Evolutionary conservation across 306 rosid genomes (phyloP).

Genomic region (Gleditsia sinensis): DNA sequence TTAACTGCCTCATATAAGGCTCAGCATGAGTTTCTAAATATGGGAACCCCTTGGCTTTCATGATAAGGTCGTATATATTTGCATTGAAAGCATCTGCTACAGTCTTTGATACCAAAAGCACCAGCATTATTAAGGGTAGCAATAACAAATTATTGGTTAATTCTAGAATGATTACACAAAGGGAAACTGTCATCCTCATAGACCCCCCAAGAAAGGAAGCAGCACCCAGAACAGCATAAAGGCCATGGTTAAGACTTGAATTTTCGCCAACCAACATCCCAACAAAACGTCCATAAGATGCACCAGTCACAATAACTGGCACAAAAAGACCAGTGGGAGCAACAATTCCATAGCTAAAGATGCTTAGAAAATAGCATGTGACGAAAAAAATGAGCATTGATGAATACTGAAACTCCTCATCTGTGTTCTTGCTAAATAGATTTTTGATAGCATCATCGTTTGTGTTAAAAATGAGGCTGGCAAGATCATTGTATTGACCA

Average conservation of each 20-base stretch:
- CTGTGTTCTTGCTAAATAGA: conserved; percentile 77
- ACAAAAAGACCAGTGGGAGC: conserved; percentile 91
- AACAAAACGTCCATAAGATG: conserved; percentile 84
- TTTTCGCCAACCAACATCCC: conserved; percentile 71
- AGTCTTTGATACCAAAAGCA: conserved; percentile 82
- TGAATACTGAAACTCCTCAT: conserved; percentile 61
- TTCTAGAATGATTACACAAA: conserved; percentile 87
- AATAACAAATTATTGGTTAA: conserved; percentile 81
- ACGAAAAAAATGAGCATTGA: conserved; percentile 68
- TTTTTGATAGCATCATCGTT: conserved; percentile 92
- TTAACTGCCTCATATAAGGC: conserved; percentile 89
- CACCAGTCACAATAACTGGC: conserved; percentile 94
- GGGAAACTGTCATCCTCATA: conserved; percentile 92
- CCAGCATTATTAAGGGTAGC: conserved; percentile 90
- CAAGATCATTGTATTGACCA: conserved; percentile 86
- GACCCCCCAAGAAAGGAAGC: conserved; percentile 94
- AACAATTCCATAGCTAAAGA: conserved; percentile 84
- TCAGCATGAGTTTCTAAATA: conserved; percentile 85
- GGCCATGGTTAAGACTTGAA: conserved; percentile 78
- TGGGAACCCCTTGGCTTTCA: conserved; percentile 95
- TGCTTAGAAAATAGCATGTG: conserved; percentile 70
- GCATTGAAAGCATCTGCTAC: conserved; percentile 86
- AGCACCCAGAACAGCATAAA: conserved; percentile 90
- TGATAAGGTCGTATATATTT: conserved; percentile 80
- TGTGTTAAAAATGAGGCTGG: conserved; percentile 96